phyloP scores from a whole-genome alignment of 345 rosid species.

The Excoecaria cochinchinensis region DNA sequence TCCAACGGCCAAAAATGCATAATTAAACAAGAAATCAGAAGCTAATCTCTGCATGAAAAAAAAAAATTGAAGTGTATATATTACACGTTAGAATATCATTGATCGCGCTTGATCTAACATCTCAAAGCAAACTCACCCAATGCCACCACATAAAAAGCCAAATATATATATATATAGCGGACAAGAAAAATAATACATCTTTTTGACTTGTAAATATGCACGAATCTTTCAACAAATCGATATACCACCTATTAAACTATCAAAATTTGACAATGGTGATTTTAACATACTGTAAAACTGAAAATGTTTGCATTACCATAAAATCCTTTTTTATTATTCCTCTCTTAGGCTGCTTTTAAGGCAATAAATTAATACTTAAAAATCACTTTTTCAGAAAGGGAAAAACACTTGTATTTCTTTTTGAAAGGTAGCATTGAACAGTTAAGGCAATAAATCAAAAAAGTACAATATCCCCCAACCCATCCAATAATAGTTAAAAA shows the following conservation, averaged over 20 bases:
- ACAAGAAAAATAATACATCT: neutral
- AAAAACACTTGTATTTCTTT: slow-evolving; percentile 81
- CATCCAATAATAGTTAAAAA: too few relatives aligned
- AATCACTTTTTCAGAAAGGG: neutral
- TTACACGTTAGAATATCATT: neutral
- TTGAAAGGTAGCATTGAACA: slow-evolving; percentile 94
- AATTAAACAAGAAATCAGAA: slow-evolving; percentile 75
- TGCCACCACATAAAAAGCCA: neutral
- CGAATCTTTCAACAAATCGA: neutral
- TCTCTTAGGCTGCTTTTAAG: too few relatives aligned
- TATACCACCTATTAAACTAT: neutral
- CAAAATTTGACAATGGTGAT: neutral
- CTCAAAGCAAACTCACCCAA: neutral
- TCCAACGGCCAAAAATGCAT: slow-evolving; percentile 94
- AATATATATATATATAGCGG: neutral
- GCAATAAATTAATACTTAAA: neutral
- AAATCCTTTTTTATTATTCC: neutral
- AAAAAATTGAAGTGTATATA: neutral
- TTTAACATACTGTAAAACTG: neutral
- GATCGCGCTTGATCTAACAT: neutral
- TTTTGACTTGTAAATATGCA: neutral
- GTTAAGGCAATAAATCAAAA: too few relatives aligned
- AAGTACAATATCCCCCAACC: too few relatives aligned
- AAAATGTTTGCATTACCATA: neutral
- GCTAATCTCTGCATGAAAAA: slow-evolving; percentile 89